phyloP scores from a whole-genome alignment of 164 flowering plant genomes.

The Kalanchoe fedtschenkoi region DNA sequence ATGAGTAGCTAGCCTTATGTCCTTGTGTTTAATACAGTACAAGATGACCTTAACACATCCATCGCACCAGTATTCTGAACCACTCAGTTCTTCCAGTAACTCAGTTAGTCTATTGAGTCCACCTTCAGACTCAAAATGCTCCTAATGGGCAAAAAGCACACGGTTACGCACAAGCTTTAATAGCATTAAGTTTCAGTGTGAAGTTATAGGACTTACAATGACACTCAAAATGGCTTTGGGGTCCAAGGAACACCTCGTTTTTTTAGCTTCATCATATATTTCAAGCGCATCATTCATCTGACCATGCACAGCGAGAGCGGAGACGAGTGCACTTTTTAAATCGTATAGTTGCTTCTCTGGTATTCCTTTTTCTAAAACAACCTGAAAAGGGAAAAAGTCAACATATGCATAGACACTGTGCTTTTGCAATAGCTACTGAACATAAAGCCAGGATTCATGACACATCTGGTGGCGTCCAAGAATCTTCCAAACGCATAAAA shows the following conservation, averaged over 20 bases:
- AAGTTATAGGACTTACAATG: conserved; percentile 38
- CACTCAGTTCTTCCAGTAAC: conserved; percentile 50
- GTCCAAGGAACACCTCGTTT: conserved; percentile 35
- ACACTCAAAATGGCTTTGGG: conserved; percentile 57
- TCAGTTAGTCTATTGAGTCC: conserved; percentile 36
- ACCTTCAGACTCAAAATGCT: conserved; percentile 39
- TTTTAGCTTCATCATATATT: conserved; percentile 49
- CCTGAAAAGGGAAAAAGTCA: not conserved
- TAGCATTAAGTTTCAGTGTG: not conserved
- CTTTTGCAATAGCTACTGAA: not conserved
- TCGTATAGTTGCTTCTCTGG: conserved; percentile 19
- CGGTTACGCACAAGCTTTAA: not conserved
- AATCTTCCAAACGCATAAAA: not conserved
- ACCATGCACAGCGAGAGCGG: conserved; percentile 62
- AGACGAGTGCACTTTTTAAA: conserved; percentile 53
- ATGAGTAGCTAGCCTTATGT: conserved; percentile 33
- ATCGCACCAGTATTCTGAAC: conserved; percentile 47
- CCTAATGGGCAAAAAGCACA: conserved; percentile 28
- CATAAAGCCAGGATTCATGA: not conserved
- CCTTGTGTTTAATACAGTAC: conserved; percentile 41
- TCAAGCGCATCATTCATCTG: conserved; percentile 52
- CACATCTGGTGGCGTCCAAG: not conserved
- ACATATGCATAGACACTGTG: not conserved
- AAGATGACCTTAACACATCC: conserved; percentile 50
- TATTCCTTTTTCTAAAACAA: conserved; percentile 2